Base-by-base conservation (phyloP, 805 yeast genomes). In the Wickerhamiella bombiphila region DNA sequence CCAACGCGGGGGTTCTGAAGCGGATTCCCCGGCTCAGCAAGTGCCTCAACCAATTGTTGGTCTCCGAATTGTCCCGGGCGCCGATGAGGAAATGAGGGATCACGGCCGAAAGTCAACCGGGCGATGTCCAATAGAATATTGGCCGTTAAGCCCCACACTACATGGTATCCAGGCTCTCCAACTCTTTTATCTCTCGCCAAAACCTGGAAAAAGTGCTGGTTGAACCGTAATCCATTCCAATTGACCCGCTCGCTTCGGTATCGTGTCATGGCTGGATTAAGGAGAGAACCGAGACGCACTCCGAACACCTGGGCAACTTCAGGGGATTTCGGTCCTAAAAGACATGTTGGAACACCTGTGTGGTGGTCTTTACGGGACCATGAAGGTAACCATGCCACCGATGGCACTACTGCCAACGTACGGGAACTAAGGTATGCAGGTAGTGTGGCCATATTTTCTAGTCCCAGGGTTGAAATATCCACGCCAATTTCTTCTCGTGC, bases 401-500 rank as follows among this genome's bases (percentile, higher is more conserved):
- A 70, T 1, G 97, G 97, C 34, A 77, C 65, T 3, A 88, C 96
- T 9, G 83, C 82, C 28, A 81, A 65, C 42, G 82, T 70, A 3
- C 93, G 82, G 42, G 93, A 65, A 5, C 93, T 79, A 15, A 88
- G 56, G 52, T 82, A 86, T 39, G 83, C 68, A 1, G 97, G 96
- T 47, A 86, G 52, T 47, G 65, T 56, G 8, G 69, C 66, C 17
- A 14, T 26, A 30, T 38, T 32, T 34, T 41, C 33, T 14, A 30
- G 16, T n/a, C 16, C 33, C 26, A 24, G 26, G 5, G 16, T 38
- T 28, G 40, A 45, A 7, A 22, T 24, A 24, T 14, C 51, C 29
- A 35, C 82, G 54, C 95, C 95, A 35, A 86, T 80, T 54, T 86
- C 97, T 53, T 86, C 97, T 39, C 67, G 69, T 43, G 85, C 74